phyloP scores from a whole-genome alignment of 1,284 basidiomycete species.

The Ustilago cynodontis region DNA sequence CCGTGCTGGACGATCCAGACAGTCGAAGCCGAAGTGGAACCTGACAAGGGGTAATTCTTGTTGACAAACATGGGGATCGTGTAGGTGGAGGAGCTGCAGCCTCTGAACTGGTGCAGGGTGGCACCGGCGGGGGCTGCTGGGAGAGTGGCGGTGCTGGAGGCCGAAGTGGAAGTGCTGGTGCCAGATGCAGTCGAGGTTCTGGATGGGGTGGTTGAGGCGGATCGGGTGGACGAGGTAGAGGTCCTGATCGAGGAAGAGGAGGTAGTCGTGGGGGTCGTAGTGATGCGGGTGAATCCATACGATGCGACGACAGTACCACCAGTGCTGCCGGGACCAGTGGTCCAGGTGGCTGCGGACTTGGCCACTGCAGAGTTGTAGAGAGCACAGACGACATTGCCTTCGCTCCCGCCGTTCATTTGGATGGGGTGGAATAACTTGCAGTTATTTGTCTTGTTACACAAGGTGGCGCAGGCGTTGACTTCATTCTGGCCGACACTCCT shows the following conservation, averaged over 20 bases:
- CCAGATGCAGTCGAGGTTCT: background rate
- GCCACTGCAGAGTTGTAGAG: conserved; percentile 28
- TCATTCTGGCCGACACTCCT: conserved; percentile 15
- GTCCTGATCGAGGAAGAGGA: too few relatives aligned
- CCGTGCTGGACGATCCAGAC: conserved; percentile 56
- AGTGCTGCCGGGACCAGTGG: conserved; percentile 5
- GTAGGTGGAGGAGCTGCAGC: conserved; percentile 10
- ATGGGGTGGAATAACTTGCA: conserved; percentile 34
- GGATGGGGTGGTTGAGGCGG: background rate
- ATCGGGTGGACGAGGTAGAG: background rate
- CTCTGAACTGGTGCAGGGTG: conserved; percentile 33
- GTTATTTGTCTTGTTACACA: background rate
- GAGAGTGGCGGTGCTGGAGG: background rate
- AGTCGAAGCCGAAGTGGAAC: conserved; percentile 17
- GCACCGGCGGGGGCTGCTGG: conserved; percentile 24
- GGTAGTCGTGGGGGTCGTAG: background rate
- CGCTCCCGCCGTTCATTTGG: conserved; percentile 24
- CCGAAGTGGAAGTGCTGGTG: background rate
- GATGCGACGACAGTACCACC: conserved; percentile 22
- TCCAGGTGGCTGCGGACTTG: conserved; percentile 15
- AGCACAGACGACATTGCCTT: conserved; percentile 34
- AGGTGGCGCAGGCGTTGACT: conserved; percentile 17
- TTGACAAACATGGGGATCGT: conserved; percentile 53
- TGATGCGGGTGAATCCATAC: conserved; percentile 23
- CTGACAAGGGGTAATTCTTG: conserved; percentile 33